phyloP scores from a whole-genome alignment of 768 basidiomycete species.

The Collybia sordida region DNA sequence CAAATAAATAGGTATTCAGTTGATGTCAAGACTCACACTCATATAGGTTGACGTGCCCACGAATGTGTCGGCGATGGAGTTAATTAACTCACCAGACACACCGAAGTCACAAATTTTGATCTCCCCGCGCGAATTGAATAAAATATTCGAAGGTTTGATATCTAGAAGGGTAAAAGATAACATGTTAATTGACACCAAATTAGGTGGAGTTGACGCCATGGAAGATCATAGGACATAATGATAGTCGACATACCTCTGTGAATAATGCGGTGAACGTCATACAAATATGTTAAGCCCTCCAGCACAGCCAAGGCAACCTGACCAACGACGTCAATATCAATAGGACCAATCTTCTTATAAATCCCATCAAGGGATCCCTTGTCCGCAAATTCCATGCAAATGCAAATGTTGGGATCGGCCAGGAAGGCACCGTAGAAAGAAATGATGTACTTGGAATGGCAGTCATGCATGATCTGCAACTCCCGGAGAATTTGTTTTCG shows the following conservation, averaged over 20 bases:
- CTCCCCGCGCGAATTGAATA: slow-evolving; percentile 90
- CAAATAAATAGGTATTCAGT: slow-evolving; percentile 4
- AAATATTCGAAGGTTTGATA: slow-evolving; percentile 98
- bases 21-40: slow-evolving; percentile 68
- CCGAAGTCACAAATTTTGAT: slow-evolving; percentile 99
- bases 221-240: slow-evolving; percentile 1
- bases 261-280: slow-evolving; percentile 96
- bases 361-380: slow-evolving; percentile 93
- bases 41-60: slow-evolving; percentile 99
- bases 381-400: slow-evolving; percentile 98
- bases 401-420: slow-evolving; percentile 97
- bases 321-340: slow-evolving; percentile 90
- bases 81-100: slow-evolving; percentile 97
- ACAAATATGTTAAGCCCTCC: slow-evolving; percentile 94
- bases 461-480: slow-evolving; percentile 99
- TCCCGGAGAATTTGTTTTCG: slow-evolving; percentile 98
- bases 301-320: slow-evolving; percentile 94
- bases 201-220: too few relatives aligned
- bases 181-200: slow-evolving; percentile 11
- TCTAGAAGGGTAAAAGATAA: slow-evolving; percentile 49
- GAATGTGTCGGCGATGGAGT: slow-evolving; percentile 98
- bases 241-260: slow-evolving; percentile 75
- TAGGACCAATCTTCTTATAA: slow-evolving; percentile 93
- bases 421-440: slow-evolving; percentile 97
- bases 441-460: slow-evolving; percentile 90